A percentile compares a stretch with the other conserved stretches of the same genome.
Conservation (phyloP, 148 eudicot species). For the Fagopyrum tataricum region DNA sequence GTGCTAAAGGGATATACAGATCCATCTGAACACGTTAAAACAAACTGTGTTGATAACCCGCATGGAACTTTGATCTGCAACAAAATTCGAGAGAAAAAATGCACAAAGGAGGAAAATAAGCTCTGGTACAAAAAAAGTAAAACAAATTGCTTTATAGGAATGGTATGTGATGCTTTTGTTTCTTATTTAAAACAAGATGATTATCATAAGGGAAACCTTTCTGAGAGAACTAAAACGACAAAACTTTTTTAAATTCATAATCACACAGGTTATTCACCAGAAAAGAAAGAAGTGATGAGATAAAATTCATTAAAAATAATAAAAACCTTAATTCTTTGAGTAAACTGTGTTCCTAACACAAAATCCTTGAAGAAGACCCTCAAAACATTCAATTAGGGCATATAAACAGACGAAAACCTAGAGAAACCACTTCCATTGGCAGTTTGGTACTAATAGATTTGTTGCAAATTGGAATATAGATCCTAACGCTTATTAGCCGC, state of each 20-base stretch:
- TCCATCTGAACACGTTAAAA: slow-evolving; percentile 63
- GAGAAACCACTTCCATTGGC: background rate
- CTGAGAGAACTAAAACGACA: background rate
- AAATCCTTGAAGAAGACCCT: background rate
- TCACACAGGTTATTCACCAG: background rate
- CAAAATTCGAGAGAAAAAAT: background rate
- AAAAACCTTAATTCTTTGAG: background rate
- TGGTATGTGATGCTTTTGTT: background rate
- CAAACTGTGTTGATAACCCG: slow-evolving; percentile 76
- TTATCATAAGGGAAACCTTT: background rate
- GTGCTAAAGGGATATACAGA: slow-evolving; percentile 73
- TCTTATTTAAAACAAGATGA: background rate
- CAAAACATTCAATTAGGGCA: background rate
- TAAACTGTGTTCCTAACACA: background rate
- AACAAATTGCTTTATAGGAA: background rate
- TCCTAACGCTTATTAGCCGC: too few species aligned
- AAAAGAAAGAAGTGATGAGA: background rate
- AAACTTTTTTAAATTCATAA: background rate
- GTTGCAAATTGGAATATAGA: background rate
- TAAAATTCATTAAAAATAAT: background rate
- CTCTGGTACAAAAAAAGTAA: background rate
- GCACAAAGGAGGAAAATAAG: background rate
- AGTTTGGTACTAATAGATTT: background rate
- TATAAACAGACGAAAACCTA: background rate
- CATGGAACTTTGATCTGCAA: slow-evolving; percentile 86